Percentiles rank a stretch among this genome's conserved stretches.
Evolutionary conservation across 192 early-diverging fungal genomes (phyloP).

Genomic region (Lunasporangiospora selenospora): DNA sequence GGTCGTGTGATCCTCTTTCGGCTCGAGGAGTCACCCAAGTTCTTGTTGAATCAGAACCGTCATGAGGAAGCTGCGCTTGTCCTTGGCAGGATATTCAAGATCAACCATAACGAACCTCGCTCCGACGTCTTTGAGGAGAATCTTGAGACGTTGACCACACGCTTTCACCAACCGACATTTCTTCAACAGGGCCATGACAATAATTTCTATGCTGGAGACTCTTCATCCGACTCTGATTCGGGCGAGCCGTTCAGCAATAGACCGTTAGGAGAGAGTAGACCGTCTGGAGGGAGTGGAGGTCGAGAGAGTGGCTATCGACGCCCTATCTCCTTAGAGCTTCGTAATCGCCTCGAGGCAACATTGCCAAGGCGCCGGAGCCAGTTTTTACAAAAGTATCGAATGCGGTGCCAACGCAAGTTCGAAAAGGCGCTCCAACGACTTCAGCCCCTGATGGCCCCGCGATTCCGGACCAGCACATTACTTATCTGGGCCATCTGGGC

Average conservation of each 20-base stretch:
- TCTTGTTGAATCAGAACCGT: slow-evolving; percentile 67
- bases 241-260: too few relatives aligned
- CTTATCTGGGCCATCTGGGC: slow-evolving; percentile 84
- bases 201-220: slow-evolving; percentile 7
- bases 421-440: slow-evolving; percentile 33
- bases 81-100: slow-evolving; percentile 66
- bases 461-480: slow-evolving; percentile 66
- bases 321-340: too few relatives aligned
- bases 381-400: slow-evolving; percentile 12
- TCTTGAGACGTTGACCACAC: slow-evolving; percentile 23
- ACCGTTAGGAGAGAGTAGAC: too few relatives aligned
- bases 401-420: background rate
- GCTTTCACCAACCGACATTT: slow-evolving; percentile 7
- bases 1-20: slow-evolving; percentile 70
- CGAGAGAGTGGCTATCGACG: too few relatives aligned
- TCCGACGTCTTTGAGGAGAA: slow-evolving; percentile 44
- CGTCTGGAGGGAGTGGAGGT: too few relatives aligned
- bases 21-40: slow-evolving; percentile 84
- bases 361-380: background rate
- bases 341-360: too few relatives aligned
- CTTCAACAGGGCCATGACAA: background rate
- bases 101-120: slow-evolving; percentile 58
- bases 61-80: slow-evolving; percentile 72
- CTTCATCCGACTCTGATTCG: slow-evolving; percentile 17
- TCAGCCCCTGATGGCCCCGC: slow-evolving; percentile 59